Percentiles rank a stretch among this genome's conserved stretches.
Evolutionary conservation across 495 filamentous ascomycete genomes (phyloP).

Genomic region (Trichoderma orchidacearum): DNA sequence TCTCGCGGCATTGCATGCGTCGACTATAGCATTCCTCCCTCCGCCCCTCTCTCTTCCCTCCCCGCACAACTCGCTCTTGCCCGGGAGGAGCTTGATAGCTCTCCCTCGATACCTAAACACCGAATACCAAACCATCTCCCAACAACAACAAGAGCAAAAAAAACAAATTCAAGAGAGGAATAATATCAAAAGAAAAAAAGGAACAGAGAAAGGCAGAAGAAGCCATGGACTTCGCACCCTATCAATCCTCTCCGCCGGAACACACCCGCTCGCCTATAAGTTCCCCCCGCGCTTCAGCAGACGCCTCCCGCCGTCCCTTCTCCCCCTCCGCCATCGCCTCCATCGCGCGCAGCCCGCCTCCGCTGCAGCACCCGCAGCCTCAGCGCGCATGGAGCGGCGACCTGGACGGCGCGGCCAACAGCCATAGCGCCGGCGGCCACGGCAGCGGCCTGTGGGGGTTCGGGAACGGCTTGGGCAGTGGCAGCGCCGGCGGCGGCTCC

Average conservation of each 20-base stretch:
- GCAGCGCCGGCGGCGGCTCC: not conserved
- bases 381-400: conserved; percentile 28
- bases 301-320: conserved; percentile 25
- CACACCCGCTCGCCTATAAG: conserved; percentile 51
- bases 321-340: conserved; percentile 25
- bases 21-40: too few relatives aligned
- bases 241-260: conserved; percentile 80
- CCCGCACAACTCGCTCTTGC: too few relatives aligned
- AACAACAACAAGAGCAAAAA: too few relatives aligned
- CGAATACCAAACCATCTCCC: too few relatives aligned
- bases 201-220: not conserved
- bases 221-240: conserved; percentile 90
- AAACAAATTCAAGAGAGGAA: too few relatives aligned
- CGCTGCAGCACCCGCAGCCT: conserved; percentile 35
- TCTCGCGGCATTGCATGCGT: too few relatives aligned
- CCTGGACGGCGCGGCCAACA: not conserved
- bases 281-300: conserved; percentile 37
- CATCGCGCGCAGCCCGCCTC: conserved; percentile 26
- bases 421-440: not conserved
- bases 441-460: conserved; percentile 10
- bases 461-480: conserved; percentile 5
- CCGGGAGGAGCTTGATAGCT: too few relatives aligned
- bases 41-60: too few relatives aligned
- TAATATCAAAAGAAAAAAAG: not conserved
- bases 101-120: too few relatives aligned